Evolutionary conservation across 202 grass and related monocot species (phyloP).

Genomic region (Carex arenaria): DNA sequence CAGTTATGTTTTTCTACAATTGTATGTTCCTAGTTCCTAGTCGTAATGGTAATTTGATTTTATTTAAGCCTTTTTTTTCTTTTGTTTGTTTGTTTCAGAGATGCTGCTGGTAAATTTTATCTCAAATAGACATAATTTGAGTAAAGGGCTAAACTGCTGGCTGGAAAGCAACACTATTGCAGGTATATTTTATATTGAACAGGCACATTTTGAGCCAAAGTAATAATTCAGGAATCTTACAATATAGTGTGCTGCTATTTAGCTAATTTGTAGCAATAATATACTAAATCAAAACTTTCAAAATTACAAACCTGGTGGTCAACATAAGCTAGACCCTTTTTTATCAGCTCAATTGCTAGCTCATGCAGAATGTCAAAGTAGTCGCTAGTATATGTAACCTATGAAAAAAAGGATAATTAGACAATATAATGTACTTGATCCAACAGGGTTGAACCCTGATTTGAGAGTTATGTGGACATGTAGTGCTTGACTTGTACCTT

Average conservation of each 20-base stretch:
- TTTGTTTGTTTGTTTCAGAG: background rate
- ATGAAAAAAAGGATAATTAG: background rate
- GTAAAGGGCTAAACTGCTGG: background rate
- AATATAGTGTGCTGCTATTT: background rate
- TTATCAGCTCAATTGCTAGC: constrained; percentile 71
- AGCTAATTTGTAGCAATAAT: background rate
- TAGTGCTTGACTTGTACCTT: constrained; percentile 30
- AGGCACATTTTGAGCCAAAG: background rate
- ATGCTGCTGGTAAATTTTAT: background rate
- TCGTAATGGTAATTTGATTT: background rate
- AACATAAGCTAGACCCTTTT: constrained; percentile 75
- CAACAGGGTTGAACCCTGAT: background rate
- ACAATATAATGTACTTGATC: background rate
- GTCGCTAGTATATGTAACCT: constrained; percentile 80
- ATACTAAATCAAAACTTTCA: constrained; percentile 21
- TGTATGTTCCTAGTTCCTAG: constrained; percentile 1
- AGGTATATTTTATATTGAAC: background rate
- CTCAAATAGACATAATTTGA: background rate
- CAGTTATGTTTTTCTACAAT: background rate
- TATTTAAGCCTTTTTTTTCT: background rate
- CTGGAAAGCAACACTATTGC: background rate
- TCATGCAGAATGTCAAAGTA: constrained; percentile 86
- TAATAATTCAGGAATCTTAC: background rate
- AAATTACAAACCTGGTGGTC: constrained; percentile 70
- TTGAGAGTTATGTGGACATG: background rate